A percentile compares a stretch with the other conserved stretches of the same genome.
Evolutionary conservation across 2,329 filamentous ascomycete genomes (phyloP).

Genomic region (Penicillium sclerotiorum): DNA sequence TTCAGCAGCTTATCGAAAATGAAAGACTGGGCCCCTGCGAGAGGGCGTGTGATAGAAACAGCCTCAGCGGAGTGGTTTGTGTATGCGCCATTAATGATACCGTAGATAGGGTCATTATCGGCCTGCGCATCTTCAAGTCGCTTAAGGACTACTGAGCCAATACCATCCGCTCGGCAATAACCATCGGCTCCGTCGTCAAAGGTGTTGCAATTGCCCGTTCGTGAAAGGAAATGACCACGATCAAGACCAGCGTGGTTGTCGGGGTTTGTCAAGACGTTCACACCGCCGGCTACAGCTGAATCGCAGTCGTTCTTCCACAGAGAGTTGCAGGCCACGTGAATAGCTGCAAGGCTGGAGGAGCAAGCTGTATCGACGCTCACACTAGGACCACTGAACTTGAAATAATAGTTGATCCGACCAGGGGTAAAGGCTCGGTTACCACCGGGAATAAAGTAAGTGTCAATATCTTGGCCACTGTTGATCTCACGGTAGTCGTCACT

Average conservation of each 20-base stretch:
- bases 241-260: constrained; percentile 77
- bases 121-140: constrained; percentile 74
- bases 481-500: constrained; percentile 78
- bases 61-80: constrained; percentile 84
- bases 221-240: constrained; percentile 76
- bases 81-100: constrained; percentile 71
- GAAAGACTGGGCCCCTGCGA: constrained; percentile 72
- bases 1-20: constrained; percentile 72
- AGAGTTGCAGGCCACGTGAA: constrained; percentile 72
- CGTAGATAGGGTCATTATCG: constrained; percentile 71
- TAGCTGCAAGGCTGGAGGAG: constrained; percentile 71
- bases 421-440: constrained; percentile 56
- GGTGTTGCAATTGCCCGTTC: constrained; percentile 75
- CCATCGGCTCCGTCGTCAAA: constrained; percentile 81
- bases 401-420: constrained; percentile 60
- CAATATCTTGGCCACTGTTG: constrained; percentile 71
- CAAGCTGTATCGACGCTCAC: constrained; percentile 78
- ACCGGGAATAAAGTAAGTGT: constrained; percentile 68
- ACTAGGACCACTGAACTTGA: constrained; percentile 73
- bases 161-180: constrained; percentile 78
- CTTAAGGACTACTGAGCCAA: constrained; percentile 76
- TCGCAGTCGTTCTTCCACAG: constrained; percentile 77
- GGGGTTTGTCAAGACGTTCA: constrained; percentile 76
- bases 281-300: constrained; percentile 76
- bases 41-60: constrained; percentile 81